These are phyloP conservation scores for Neurospora sp. DNA, from an alignment of 495 filamentous ascomycete species.

Conservation along the genomic window DNA sequence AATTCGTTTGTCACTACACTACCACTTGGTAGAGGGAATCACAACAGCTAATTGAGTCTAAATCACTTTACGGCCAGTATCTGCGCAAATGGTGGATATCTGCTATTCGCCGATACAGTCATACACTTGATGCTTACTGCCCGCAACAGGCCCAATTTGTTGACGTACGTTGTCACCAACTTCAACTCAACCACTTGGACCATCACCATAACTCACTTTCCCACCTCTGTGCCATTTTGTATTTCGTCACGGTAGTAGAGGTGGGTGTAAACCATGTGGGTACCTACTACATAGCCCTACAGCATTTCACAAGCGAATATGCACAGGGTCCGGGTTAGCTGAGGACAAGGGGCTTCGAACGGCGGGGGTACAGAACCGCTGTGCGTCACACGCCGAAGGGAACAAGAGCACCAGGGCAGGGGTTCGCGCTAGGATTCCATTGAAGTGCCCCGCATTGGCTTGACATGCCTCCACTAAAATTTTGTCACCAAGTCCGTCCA, in stretches of 20 bases:
- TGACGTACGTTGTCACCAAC: background rate
- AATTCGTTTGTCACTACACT: background rate
- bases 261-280: background rate
- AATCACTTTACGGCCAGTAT: background rate
- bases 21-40: background rate
- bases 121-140: background rate
- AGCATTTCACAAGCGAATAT: background rate
- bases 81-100: too few species aligned
- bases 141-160: background rate
- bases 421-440: background rate
- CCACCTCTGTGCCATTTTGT: background rate
- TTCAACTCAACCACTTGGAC: background rate
- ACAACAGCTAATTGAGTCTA: background rate
- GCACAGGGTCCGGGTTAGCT: background rate
- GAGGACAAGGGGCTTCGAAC: background rate
- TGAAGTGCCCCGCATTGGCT: background rate
- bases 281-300: background rate
- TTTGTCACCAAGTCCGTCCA: background rate
- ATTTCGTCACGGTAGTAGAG: background rate
- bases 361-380: background rate
- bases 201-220: background rate
- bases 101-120: background rate
- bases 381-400: background rate
- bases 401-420: background rate
- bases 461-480: slow-evolving; percentile 2